These are phyloP conservation scores for Basipetospora sp. DNA, from an alignment of 2,329 filamentous ascomycete species.

Conservation along the genomic window DNA sequence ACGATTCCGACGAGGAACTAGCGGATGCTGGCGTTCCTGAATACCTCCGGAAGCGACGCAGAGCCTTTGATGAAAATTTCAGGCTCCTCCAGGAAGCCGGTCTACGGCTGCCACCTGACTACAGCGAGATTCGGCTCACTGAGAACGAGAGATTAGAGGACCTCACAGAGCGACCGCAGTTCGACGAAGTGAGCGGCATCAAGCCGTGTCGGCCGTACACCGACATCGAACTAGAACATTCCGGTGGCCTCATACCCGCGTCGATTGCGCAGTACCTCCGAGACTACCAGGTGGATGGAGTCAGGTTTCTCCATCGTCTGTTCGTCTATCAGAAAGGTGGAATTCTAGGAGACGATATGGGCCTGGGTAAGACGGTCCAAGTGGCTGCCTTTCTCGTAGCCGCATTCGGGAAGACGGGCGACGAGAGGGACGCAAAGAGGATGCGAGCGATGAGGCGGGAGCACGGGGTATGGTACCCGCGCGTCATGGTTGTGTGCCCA, in stretches of 20 bases:
- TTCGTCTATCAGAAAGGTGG: conserved; percentile 87
- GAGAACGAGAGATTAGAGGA: conserved; percentile 48
- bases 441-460: conserved; percentile 71
- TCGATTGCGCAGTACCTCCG: conserved; percentile 82
- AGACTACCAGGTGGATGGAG: conserved; percentile 80
- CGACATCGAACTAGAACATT: conserved; percentile 61
- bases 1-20: conserved; percentile 24
- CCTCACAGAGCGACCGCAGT: conserved; percentile 54
- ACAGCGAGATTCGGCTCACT: conserved; percentile 60
- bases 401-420: conserved; percentile 86
- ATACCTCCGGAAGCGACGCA: conserved; percentile 55
- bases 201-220: conserved; percentile 56
- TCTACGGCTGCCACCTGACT: conserved; percentile 63
- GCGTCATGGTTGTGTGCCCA: conserved; percentile 64
- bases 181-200: conserved; percentile 38
- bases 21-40: conserved; percentile 51
- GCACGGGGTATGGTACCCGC: conserved; percentile 52
- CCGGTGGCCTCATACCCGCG: conserved; percentile 69
- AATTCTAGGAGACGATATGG: conserved; percentile 94
- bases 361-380: conserved; percentile 90
- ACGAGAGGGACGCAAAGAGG: conserved; percentile 68
- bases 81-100: conserved; percentile 50
- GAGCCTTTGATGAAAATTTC: conserved; percentile 50
- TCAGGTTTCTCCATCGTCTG: conserved; percentile 68
- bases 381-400: conserved; percentile 83